These are phyloP conservation scores for Byssothecium circinans DNA, from an alignment of 2,329 filamentous ascomycete genomes.

Conservation along the genomic window DNA sequence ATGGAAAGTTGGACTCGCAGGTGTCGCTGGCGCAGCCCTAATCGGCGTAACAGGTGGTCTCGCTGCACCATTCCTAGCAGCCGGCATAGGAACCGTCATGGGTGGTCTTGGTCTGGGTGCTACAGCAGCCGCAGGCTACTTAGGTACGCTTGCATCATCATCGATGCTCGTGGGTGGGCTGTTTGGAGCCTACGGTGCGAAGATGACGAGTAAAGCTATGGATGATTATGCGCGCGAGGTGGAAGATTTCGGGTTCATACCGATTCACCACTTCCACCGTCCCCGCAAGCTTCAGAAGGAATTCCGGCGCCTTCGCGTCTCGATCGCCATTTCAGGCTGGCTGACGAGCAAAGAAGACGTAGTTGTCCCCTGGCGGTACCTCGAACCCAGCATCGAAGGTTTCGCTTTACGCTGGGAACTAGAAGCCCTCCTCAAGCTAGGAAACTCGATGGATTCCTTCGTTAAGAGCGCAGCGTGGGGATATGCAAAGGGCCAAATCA, in stretches of 20 bases:
- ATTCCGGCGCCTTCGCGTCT: constrained; percentile 66
- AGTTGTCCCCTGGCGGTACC: constrained; percentile 74
- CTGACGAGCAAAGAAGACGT: constrained; percentile 71
- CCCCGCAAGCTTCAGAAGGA: constrained; percentile 56
- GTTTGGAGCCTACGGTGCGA: constrained; percentile 87
- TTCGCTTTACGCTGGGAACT: constrained; percentile 86
- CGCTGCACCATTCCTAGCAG: constrained; percentile 73
- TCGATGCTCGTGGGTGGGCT: constrained; percentile 78
- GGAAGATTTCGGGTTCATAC: constrained; percentile 84
- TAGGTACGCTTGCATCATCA: constrained; percentile 80
- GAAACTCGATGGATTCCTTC: constrained; percentile 74
- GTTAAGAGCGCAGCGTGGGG: constrained; percentile 81
- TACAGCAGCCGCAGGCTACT: constrained; percentile 72
- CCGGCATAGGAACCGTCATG: constrained; percentile 77
- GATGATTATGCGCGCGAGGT: constrained; percentile 85
- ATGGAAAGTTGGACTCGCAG: constrained; percentile 84
- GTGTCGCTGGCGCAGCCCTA: constrained; percentile 82
- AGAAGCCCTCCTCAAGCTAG: constrained; percentile 74
- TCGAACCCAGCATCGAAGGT: constrained; percentile 73
- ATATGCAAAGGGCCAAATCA: constrained; percentile 71
- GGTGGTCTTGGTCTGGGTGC: constrained; percentile 74
- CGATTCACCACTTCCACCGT: constrained; percentile 54
- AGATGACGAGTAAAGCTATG: constrained; percentile 83
- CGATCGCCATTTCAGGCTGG: constrained; percentile 83
- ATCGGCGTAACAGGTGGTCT: constrained; percentile 83